phyloP scores from a whole-genome alignment of 1,139 yeast species.

The Yamadazyma triangularis region DNA sequence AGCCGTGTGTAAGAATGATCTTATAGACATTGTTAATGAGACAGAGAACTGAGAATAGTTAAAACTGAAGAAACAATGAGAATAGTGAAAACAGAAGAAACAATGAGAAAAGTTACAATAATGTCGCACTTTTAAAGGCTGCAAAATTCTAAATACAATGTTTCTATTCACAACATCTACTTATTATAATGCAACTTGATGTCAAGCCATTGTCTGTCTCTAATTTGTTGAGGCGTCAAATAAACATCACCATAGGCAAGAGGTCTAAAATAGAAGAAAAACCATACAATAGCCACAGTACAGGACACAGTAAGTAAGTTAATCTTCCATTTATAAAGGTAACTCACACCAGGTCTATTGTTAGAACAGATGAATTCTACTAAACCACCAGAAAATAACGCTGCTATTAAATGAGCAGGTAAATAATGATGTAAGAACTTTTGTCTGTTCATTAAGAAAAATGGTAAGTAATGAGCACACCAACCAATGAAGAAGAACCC shows the following conservation, averaged over 20 bases:
- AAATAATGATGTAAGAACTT: slow-evolving; percentile 91
- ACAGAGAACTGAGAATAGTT: too few relatives aligned
- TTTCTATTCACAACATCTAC: too few relatives aligned
- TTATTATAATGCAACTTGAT: slow-evolving; percentile 82
- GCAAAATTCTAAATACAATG: too few relatives aligned
- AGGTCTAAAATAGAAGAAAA: slow-evolving; percentile 76
- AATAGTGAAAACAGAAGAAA: too few relatives aligned
- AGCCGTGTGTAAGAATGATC: slow-evolving; percentile 8
- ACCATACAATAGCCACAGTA: slow-evolving; percentile 48
- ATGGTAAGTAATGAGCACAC: slow-evolving; percentile 86
- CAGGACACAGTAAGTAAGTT: slow-evolving; percentile 34
- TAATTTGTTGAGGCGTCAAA: slow-evolving; percentile 60
- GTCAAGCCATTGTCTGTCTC: slow-evolving; percentile 75
- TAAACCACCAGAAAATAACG: slow-evolving; percentile 75
- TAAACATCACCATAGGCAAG: slow-evolving; percentile 77
- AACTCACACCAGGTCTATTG: slow-evolving; percentile 24
- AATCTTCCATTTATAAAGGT: slow-evolving; percentile 23
- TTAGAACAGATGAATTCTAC: slow-evolving; percentile 76
- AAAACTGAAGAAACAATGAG: too few relatives aligned
- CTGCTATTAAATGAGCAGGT: slow-evolving; percentile 93
- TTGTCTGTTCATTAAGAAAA: slow-evolving; percentile 89
- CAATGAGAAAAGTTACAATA: too few relatives aligned
- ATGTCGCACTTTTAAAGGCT: too few relatives aligned
- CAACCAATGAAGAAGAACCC: slow-evolving; percentile 87
- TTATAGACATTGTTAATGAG: slow-evolving; percentile 10